phyloP scores from a whole-genome alignment of 306 rosid species.

The peach (Prunus persica) region Prunus_persica_NCBIv2 NC_034014.1:17820001-17820500 shows the following conservation, averaged over 20 bases:
- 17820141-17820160: neutral
- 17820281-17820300: slow-evolving; percentile 4
- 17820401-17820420: neutral
- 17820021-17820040: slow-evolving; percentile 68
- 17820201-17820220: neutral
- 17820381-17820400: slow-evolving; percentile 16
- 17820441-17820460: neutral
- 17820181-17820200: neutral
- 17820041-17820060: slow-evolving; percentile 76
- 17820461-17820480: slow-evolving; percentile 84
- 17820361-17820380: slow-evolving; percentile 48
- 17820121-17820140: neutral
- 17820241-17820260: neutral
- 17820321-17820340: slow-evolving; percentile 71
- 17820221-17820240: neutral
- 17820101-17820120: neutral
- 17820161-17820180: too few relatives aligned
- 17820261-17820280: neutral
- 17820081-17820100: slow-evolving; percentile 7
- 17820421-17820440: neutral
- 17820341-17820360: slow-evolving; percentile 60
- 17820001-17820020: slow-evolving; percentile 67
- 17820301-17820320: slow-evolving; percentile 77
- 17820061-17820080: slow-evolving; percentile 65
- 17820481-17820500: slow-evolving; percentile 74